Percentiles rank a stretch among this genome's conserved stretches.
phyloP scores from a whole-genome alignment of 2,329 filamentous ascomycete genomes.

The Lasiodiplodia gonubiensis region DNA sequence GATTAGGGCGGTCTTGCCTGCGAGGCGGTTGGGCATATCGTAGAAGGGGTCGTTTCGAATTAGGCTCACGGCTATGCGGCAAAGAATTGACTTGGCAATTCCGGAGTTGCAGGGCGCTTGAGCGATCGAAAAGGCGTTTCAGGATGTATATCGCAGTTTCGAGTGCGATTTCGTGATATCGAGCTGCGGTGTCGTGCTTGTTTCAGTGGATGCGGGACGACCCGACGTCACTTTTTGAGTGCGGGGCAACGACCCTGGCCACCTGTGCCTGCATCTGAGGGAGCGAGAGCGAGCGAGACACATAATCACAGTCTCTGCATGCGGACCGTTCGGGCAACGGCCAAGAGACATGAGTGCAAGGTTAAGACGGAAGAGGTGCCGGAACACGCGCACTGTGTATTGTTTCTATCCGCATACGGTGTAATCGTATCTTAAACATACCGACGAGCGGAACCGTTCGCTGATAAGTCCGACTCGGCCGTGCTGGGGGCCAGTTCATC shows the following conservation, averaged over 20 bases:
- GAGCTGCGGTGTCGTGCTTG: slow-evolving; percentile 14
- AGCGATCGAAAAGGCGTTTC: slow-evolving; percentile 5
- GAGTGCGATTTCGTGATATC: slow-evolving; percentile 1
- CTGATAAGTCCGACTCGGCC: not conserved
- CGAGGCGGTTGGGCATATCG: slow-evolving; percentile 25
- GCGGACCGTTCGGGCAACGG: slow-evolving; percentile 4
- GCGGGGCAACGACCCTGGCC: not conserved
- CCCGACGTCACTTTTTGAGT: slow-evolving; percentile 12
- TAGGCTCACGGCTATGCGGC: slow-evolving; percentile 10
- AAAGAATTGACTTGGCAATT: not conserved
- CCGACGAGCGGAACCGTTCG: not conserved
- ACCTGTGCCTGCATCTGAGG: not conserved
- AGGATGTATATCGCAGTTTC: not conserved
- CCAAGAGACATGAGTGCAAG: slow-evolving; percentile 5
- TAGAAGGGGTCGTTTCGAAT: not conserved
- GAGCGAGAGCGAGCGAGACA: not conserved
- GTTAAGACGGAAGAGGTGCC: slow-evolving; percentile 11
- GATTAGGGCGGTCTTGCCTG: slow-evolving; percentile 37
- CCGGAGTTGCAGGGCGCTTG: not conserved
- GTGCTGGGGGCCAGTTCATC: not conserved
- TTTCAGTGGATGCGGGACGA: slow-evolving; percentile 25
- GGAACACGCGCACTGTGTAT: not conserved
- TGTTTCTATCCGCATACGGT: not conserved
- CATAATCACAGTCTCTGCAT: not conserved
- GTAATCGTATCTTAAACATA: not conserved